phyloP scores from a whole-genome alignment of 2,329 filamentous ascomycete genomes.

The Ophiostoma pallidulum region DNA sequence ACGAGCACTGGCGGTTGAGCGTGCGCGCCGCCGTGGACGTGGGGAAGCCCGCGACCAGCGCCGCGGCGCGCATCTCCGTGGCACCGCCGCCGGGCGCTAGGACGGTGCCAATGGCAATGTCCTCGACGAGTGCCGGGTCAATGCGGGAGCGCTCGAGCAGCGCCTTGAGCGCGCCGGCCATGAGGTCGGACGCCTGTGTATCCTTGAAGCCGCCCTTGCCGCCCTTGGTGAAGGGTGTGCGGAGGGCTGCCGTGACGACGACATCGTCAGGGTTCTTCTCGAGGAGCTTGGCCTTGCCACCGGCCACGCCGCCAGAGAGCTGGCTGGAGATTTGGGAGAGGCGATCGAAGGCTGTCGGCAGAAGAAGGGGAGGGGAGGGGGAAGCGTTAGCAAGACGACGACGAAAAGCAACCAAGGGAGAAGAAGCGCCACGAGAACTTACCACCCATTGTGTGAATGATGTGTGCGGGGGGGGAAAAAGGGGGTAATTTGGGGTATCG shows the following conservation, averaged over 20 bases:
- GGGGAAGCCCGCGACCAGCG: constrained; percentile 83
- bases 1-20: constrained; percentile 91
- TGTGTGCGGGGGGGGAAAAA: too few relatives aligned
- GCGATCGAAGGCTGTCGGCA: constrained; percentile 42
- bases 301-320: constrained; percentile 37
- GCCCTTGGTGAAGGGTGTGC: constrained; percentile 85
- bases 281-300: constrained; percentile 46
- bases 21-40: constrained; percentile 74
- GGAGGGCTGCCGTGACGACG: constrained; percentile 85
- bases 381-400: not conserved
- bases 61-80: constrained; percentile 91
- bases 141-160: constrained; percentile 79
- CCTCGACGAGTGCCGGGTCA: constrained; percentile 79
- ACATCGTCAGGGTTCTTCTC: constrained; percentile 64
- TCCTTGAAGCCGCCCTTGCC: constrained; percentile 95
- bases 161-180: constrained; percentile 72
- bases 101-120: constrained; percentile 85
- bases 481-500: not conserved
- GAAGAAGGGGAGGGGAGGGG: not conserved
- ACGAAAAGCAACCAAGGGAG: not conserved
- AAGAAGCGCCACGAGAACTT: constrained; percentile 7
- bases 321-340: constrained; percentile 53
- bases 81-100: constrained; percentile 88
- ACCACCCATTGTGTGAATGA: constrained; percentile 21
- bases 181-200: constrained; percentile 75